Base-by-base conservation (phyloP, 1,284 basidiomycete species). In the Naganishia sp. region DNA sequence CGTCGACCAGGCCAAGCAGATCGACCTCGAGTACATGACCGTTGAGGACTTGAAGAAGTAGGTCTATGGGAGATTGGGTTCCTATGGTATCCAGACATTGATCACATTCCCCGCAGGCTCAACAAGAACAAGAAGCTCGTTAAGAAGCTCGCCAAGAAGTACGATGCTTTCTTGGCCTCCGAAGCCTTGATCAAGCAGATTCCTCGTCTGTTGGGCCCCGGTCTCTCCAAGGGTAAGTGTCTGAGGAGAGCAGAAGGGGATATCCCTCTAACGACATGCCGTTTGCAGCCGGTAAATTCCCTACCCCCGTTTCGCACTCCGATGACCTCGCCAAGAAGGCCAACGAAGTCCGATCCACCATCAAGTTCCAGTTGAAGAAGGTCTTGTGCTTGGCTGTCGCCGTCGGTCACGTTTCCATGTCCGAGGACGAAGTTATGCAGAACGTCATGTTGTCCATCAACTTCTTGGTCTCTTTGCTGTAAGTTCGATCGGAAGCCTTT, bases 111-210 rank as follows among this genome's bases (percentile, higher is more conserved):
- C 18, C 43, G 2, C 54, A 91, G 89, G 84, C 87, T 97, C 75
- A 97, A 96, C 89, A 96, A 96, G 86, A 99, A 99, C 88, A 99
- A 99, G 87, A 99, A 99, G 86, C 92, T 99, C 72, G 95, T 99
- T 79, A 99, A 99, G 88, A 99, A 95, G 86, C 91, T 99, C 75
- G 95, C 95, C 72, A 97, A 98, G 86, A 98, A 98, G 83, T 95
- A 98, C 84, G 95, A 99, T 77, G 94, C 95, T 72, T 99, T 99
- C 89, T 84, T 99, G 72, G 88, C 96, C 57, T 99, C 96, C 71
- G 96, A 99, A 82, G 85, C 92, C 70, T 86, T 99, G 74, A 98
- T 99, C 87, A 99, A 97, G 87, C 95, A 98, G 84, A 99, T 99
- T 71, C 96, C 95, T 75, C 95, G 96, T 95, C 88, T 99, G 68